Percentiles rank a stretch among this genome's conserved stretches.
phyloP scores from a whole-genome alignment of 2,329 filamentous ascomycete genomes.

The Ophioceras dolichostomum region DNA sequence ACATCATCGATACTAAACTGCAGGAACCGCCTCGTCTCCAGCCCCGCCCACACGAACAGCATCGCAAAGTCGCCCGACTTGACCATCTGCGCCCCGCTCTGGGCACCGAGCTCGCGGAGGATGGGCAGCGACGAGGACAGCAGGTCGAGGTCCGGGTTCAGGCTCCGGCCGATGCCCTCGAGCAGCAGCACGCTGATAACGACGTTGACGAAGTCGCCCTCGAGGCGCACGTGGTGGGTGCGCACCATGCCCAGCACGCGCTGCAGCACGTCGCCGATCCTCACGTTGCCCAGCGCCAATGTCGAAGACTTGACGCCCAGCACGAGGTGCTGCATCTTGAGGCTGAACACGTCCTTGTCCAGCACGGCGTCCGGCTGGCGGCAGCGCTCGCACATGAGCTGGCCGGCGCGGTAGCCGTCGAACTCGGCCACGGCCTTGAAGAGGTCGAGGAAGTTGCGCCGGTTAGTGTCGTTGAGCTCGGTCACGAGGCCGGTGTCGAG shows the following conservation, averaged over 20 bases:
- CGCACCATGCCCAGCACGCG: constrained; percentile 88
- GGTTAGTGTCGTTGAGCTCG: constrained; percentile 76
- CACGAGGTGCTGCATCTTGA: constrained; percentile 95
- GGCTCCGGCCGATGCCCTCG: constrained; percentile 80
- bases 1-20: constrained; percentile 85
- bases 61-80: constrained; percentile 69
- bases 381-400: constrained; percentile 92
- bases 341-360: constrained; percentile 78
- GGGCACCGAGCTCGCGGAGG: constrained; percentile 71
- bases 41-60: constrained; percentile 80
- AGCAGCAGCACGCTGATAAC: constrained; percentile 88
- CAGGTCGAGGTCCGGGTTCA: constrained; percentile 81
- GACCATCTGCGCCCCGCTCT: constrained; percentile 58
- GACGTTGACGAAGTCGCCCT: constrained; percentile 97
- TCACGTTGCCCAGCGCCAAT: constrained; percentile 84
- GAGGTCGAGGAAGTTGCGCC: constrained; percentile 83
- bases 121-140: constrained; percentile 82
- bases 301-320: constrained; percentile 82
- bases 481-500: constrained; percentile 96
- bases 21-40: constrained; percentile 80
- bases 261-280: constrained; percentile 89
- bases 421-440: constrained; percentile 96
- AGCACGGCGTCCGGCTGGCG: constrained; percentile 84
- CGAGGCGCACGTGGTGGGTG: constrained; percentile 80
- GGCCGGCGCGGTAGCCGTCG: constrained; percentile 87